Percentiles rank a stretch among this genome's conserved stretches.
Evolutionary conservation across 208 protist genomes (phyloP).

Genomic region (Crithidia acanthocephali): DNA sequence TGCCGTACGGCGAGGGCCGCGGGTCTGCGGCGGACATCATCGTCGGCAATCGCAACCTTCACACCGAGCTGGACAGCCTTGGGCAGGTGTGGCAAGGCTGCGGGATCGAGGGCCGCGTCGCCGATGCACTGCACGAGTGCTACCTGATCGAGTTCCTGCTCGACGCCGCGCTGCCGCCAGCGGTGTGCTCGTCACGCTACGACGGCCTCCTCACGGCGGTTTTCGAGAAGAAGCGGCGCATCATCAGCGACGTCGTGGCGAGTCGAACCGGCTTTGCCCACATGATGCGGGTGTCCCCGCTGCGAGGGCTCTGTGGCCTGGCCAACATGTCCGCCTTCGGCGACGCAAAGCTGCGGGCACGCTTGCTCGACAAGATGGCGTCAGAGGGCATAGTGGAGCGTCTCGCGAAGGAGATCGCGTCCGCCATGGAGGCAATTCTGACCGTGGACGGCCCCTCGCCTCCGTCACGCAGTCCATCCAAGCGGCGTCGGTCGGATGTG

Average conservation of each 20-base stretch:
- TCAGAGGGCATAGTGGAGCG: slow-evolving; percentile 68
- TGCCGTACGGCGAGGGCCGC: slow-evolving; percentile 13
- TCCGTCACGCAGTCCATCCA: slow-evolving; percentile 9
- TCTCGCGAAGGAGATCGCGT: slow-evolving; percentile 50
- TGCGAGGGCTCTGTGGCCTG: slow-evolving; percentile 65
- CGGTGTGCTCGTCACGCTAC: slow-evolving; percentile 88
- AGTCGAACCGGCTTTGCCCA: slow-evolving; percentile 49
- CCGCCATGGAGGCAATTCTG: slow-evolving; percentile 20
- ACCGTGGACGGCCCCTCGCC: not conserved
- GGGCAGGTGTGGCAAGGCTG: slow-evolving; percentile 43
- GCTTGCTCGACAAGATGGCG: slow-evolving; percentile 75
- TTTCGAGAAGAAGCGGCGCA: slow-evolving; percentile 70
- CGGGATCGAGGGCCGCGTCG: slow-evolving; percentile 50
- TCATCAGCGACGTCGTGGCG: slow-evolving; percentile 66
- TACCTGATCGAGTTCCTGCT: slow-evolving; percentile 87
- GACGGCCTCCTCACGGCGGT: slow-evolving; percentile 67
- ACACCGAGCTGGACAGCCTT: slow-evolving; percentile 62
- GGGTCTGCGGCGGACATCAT: slow-evolving; percentile 19
- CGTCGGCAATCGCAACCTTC: slow-evolving; percentile 45
- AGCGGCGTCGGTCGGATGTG: slow-evolving; percentile 11
- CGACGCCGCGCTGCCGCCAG: slow-evolving; percentile 86
- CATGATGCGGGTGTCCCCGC: slow-evolving; percentile 57
- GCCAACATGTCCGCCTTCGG: slow-evolving; percentile 70
- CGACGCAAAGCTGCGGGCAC: slow-evolving; percentile 61
- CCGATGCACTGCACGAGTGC: slow-evolving; percentile 59